phyloP scores from a whole-genome alignment of 352 stramenopile genomes.

The Pythium apleroticum region DNA sequence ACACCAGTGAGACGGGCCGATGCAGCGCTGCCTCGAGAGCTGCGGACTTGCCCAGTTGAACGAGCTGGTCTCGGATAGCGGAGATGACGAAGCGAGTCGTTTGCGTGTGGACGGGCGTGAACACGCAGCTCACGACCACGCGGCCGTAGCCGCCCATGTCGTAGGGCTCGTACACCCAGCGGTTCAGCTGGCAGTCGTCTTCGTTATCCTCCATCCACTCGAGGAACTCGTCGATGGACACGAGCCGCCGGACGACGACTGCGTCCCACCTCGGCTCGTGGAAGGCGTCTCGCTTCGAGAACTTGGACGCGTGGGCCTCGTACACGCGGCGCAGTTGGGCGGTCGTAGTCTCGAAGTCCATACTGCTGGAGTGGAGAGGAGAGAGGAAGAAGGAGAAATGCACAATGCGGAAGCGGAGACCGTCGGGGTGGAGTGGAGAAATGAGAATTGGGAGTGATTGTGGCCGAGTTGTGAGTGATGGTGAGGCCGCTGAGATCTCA shows the following conservation, averaged over 20 bases:
- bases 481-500: not conserved
- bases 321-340: not conserved
- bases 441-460: not conserved
- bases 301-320: not conserved
- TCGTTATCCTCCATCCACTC: not conserved
- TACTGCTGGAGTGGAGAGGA: not conserved
- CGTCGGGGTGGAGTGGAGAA: no score
- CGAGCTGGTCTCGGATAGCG: not conserved
- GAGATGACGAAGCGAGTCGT: not conserved
- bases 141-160: not conserved
- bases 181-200: not conserved
- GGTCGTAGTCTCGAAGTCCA: not conserved
- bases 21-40: not conserved
- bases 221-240: not conserved
- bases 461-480: not conserved
- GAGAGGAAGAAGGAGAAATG: not conserved
- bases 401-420: no score
- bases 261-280: not conserved
- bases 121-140: not conserved
- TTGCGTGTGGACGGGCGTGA: not conserved
- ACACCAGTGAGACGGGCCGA: slow-evolving; percentile 12
- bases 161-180: not conserved
- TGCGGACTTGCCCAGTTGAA: not conserved
- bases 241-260: not conserved
- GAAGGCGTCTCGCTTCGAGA: not conserved